These are phyloP conservation scores for Filobasidium uniguttulatum DNA, from an alignment of 1,284 basidiomycete species.

Conservation along the genomic window DNA sequence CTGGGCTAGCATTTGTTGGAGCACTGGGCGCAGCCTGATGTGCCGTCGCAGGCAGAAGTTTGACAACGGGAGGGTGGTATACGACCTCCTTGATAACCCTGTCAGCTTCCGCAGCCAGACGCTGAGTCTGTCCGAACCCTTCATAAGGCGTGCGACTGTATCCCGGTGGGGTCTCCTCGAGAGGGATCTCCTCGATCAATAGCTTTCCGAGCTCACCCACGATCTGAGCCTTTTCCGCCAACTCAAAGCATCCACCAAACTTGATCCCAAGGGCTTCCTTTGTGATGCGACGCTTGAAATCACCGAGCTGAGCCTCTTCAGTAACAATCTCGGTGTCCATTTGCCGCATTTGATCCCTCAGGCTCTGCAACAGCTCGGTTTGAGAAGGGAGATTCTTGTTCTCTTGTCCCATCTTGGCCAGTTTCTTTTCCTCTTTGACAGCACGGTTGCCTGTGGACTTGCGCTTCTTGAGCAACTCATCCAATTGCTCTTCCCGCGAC, in stretches of 20 bases:
- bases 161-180: constrained; percentile 66
- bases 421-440: constrained; percentile 76
- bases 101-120: constrained; percentile 51
- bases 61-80: constrained; percentile 32
- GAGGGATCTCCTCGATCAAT: constrained; percentile 64
- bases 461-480: constrained; percentile 58
- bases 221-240: constrained; percentile 73
- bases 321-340: constrained; percentile 72
- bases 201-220: constrained; percentile 68
- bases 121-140: constrained; percentile 47
- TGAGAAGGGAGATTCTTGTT: constrained; percentile 72
- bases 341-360: constrained; percentile 62
- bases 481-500: constrained; percentile 68
- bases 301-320: constrained; percentile 68
- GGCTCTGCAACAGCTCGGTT: constrained; percentile 56
- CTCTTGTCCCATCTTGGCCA: constrained; percentile 79
- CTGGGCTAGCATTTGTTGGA: constrained; percentile 2
- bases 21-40: constrained; percentile 7
- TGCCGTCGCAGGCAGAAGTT: constrained; percentile 16
- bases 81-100: constrained; percentile 46
- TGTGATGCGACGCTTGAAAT: constrained; percentile 56
- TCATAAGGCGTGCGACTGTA: constrained; percentile 58
- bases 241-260: constrained; percentile 74
- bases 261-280: constrained; percentile 68
- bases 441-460: constrained; percentile 56